Evolutionary conservation across 1,284 basidiomycete genomes (phyloP).

Genomic region (Rhodotorula sp.): DNA sequence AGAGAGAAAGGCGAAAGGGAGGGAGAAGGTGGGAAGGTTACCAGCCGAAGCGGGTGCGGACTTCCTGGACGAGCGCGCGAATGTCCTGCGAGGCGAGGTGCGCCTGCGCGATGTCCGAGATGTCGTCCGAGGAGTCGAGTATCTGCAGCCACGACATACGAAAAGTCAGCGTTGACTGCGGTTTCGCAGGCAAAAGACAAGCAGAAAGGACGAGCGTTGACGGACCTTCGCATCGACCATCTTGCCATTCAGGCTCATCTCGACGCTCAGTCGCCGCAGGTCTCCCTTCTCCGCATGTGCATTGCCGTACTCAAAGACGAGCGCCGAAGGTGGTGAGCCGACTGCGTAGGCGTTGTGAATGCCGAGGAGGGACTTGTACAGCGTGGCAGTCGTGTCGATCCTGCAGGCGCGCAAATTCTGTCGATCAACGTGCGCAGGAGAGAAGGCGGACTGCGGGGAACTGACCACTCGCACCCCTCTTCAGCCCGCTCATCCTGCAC

Average conservation of each 20-base stretch:
- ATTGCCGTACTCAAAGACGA: constrained; percentile 24
- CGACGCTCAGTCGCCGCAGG: constrained; percentile 22
- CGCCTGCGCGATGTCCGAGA: constrained; percentile 26
- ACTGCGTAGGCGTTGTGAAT: constrained; percentile 27
- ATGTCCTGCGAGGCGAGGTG: constrained; percentile 30
- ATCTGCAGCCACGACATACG: constrained; percentile 1
- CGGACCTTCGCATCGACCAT: constrained; percentile 25
- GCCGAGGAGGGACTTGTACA: constrained; percentile 33
- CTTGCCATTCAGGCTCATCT: constrained; percentile 11
- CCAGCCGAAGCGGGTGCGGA: constrained; percentile 18
- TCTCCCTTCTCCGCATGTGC: constrained; percentile 10
- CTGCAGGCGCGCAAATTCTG: neutral
- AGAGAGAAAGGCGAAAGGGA: neutral
- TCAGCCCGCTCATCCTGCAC: constrained; percentile 40
- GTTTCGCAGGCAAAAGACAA: too few species aligned
- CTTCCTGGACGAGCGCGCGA: constrained; percentile 27
- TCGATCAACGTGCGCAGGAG: too few species aligned
- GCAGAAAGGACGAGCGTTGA: neutral
- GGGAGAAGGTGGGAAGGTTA: neutral
- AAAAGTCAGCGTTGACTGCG: neutral
- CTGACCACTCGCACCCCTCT: constrained; percentile 41
- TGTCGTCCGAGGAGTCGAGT: constrained; percentile 33
- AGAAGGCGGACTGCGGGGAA: too few species aligned
- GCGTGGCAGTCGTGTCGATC: constrained; percentile 29
- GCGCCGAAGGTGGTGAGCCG: constrained; percentile 21